phyloP scores from a whole-genome alignment of 2,329 filamentous ascomycete genomes.

The Orbilia ellipsospora region DNA sequence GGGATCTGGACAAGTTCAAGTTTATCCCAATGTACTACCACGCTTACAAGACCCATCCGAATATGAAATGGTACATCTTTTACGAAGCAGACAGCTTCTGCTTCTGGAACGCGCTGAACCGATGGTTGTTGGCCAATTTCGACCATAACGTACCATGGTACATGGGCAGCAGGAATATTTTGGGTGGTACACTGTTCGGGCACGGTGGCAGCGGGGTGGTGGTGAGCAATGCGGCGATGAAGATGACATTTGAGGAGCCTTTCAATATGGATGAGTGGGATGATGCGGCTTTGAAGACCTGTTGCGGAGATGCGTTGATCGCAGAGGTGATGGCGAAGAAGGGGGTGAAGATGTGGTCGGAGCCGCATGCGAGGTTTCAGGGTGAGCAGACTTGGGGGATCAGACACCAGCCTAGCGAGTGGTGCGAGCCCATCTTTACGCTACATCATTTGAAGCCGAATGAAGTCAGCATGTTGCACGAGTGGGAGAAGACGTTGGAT shows the following conservation, averaged over 20 bases:
- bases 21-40: slow-evolving; percentile 71
- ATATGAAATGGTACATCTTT: slow-evolving; percentile 71
- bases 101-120: slow-evolving; percentile 67
- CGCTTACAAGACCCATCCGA: slow-evolving; percentile 66
- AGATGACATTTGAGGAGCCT: slow-evolving; percentile 29
- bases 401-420: slow-evolving; percentile 10
- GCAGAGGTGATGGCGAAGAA: slow-evolving; percentile 36
- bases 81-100: slow-evolving; percentile 72
- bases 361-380: slow-evolving; percentile 34
- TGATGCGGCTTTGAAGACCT: slow-evolving; percentile 22
- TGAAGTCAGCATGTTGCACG: slow-evolving; percentile 36
- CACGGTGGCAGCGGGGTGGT: slow-evolving; percentile 68
- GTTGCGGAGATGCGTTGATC: slow-evolving; percentile 33
- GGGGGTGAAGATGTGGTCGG: slow-evolving; percentile 33
- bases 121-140: slow-evolving; percentile 65
- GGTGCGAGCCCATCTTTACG: slow-evolving; percentile 43
- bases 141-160: slow-evolving; percentile 65
- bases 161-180: slow-evolving; percentile 66
- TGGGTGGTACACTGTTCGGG: slow-evolving; percentile 65
- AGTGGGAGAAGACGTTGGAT: slow-evolving; percentile 37
- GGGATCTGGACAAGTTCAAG: slow-evolving; percentile 73
- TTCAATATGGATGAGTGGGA: slow-evolving; percentile 34
- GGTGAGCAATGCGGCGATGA: slow-evolving; percentile 40
- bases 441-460: slow-evolving; percentile 38
- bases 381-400: slow-evolving; percentile 44